Conservation (phyloP, 2,329 filamentous ascomycete species). For the Colletotrichum graminicola region DNA sequence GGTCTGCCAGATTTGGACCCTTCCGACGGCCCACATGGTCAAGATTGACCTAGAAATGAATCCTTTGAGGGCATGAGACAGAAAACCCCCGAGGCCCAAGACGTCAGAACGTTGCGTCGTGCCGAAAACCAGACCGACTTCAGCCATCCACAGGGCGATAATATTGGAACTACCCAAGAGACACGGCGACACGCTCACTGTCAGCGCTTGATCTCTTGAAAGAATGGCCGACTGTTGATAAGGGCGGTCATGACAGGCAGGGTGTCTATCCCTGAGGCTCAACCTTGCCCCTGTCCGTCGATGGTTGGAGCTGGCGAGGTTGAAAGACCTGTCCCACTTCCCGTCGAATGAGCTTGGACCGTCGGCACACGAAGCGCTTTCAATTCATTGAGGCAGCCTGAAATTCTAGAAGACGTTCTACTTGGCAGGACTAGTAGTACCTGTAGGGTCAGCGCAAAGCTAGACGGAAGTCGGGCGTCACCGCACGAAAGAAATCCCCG, state of each 20-base stretch:
- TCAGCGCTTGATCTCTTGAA: constrained; percentile 20
- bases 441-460: constrained; percentile 6
- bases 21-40: neutral
- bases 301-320: constrained; percentile 22
- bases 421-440: constrained; percentile 12
- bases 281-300: neutral
- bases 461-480: constrained; percentile 15
- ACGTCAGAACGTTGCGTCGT: neutral
- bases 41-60: neutral
- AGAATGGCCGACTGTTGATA: neutral
- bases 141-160: constrained; percentile 17
- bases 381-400: constrained; percentile 18
- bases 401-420: constrained; percentile 6
- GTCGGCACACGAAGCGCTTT: constrained; percentile 25
- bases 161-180: neutral
- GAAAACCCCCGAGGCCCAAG: neutral
- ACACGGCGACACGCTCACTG: constrained; percentile 27
- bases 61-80: neutral
- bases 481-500: constrained; percentile 15
- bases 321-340: constrained; percentile 1
- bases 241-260: neutral
- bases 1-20: neutral
- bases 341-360: constrained; percentile 22
- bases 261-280: constrained; percentile 8
- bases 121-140: neutral